Base-by-base conservation (phyloP, 257 asterid genomes). In the Scutellaria minor region DNA sequence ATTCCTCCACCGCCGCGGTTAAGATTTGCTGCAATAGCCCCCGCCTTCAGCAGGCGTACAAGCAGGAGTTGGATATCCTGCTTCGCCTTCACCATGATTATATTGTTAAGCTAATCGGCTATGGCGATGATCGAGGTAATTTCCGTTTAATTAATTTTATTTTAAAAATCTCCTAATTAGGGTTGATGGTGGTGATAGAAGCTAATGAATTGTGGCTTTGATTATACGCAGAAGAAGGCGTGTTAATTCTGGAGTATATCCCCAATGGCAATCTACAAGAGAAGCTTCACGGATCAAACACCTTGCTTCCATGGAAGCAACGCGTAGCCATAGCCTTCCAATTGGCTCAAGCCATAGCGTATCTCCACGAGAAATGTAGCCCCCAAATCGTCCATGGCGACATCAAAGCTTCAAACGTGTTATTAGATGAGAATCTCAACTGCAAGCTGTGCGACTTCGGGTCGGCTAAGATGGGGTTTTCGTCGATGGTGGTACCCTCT, bases 371-470 rank as follows among this genome's bases (percentile, higher is more conserved):
- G 0, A 71, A 63, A 14, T 81, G 89, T 66, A n/a, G 72, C 6
- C 69, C 82, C 7, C 94, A 85, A 64, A 78, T 91, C 70, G 81
- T 87, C 71, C 97, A 91, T 27, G 89, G 91, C 3, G 97, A 91
- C 75, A 81, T 91, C 75, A 89, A 91, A 72, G 72, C 95, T 1
- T 84, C 97, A 0, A 91, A 91, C 77, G 69, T 91, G 5, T 39
- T 91, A 0, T 72, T 91, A 11, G 96, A 91, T 58, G 72, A 65
- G 5, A 46, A 77, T 2, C 71, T 89, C 31, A 83, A 83, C 52
- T 84, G 95, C 81, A 91, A 89, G 77, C 88, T 91, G 57, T 91
- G 96, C 63, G 97, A 91, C 69, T 87, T 91, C 35, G 96, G 97
- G 18, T 89, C 97, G 0, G 86, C 96, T 0, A 88, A 80, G 64